phyloP scores from a whole-genome alignment of 2,329 filamentous ascomycete species.

The Aspergillus aculeatus region DNA sequence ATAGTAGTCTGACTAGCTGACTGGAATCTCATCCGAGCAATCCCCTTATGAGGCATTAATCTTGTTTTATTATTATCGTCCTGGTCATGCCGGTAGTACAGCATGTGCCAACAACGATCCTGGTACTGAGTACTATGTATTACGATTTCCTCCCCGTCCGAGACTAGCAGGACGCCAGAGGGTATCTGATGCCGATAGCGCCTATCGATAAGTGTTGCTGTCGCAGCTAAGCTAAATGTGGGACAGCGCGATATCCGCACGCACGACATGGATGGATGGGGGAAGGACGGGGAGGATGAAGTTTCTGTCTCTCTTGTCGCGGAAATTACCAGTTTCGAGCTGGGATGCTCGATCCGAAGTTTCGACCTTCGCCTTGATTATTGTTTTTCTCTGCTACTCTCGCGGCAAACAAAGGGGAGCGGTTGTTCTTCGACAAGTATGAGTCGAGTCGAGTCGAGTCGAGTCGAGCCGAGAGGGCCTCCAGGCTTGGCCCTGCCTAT shows the following conservation, averaged over 20 bases:
- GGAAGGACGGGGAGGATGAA: not conserved
- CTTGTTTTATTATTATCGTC: not conserved
- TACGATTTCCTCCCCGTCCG: constrained; percentile 4
- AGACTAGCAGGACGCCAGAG: not conserved
- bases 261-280: not conserved
- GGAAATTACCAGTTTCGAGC: constrained; percentile 6
- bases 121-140: not conserved
- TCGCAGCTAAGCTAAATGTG: constrained; percentile 16
- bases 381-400: not conserved
- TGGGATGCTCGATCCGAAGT: not conserved
- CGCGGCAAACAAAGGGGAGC: not conserved
- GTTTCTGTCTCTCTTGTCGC: constrained; percentile 2
- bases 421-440: not conserved
- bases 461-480: too few species aligned
- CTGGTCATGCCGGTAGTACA: constrained; percentile 7
- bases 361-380: not conserved
- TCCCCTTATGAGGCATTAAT: constrained; percentile 4
- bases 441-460: not conserved
- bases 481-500: too few species aligned
- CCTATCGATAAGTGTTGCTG: constrained; percentile 14
- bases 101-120: not conserved
- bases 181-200: constrained; percentile 11
- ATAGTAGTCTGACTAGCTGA: not conserved
- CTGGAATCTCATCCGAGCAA: not conserved
- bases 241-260: constrained; percentile 21